Evolutionary conservation across 306 rosid species (phyloP), one percentile per base, ranked within the genome.

Genomic region (Styphnolobium japonicum): DNA sequence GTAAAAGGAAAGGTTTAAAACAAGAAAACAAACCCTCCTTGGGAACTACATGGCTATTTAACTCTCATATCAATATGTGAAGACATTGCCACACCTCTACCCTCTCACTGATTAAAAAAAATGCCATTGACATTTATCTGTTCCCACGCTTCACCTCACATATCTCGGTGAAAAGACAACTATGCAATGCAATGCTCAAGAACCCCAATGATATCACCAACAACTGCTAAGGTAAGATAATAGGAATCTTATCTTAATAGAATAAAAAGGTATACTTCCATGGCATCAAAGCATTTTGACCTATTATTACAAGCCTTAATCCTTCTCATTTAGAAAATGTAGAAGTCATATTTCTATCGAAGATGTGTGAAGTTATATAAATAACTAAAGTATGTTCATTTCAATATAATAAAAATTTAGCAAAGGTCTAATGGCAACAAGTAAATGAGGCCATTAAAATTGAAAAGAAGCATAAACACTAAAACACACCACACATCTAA

Each of bases 21-120:
- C 31, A 39, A n/a, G n/a, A n/a, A n/a, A n/a, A n/a, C n/a, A 31
- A 75, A 36, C 76, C 75, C 45, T 81, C 51, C 56, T 6, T 25
- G 72, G 52, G 64, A 33, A 71, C 68, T 16, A 76, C 2, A 46
- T 11, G n/a, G 10, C 33, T 60, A 60, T n/a, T n/a, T n/a, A n/a
- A n/a, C 2, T 18, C 37, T 61, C 25, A 2, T n/a, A 53, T 51
- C 22, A 11, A 11, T 31, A 37, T 22, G 15, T 36, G n/a, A 66
- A 77, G 45, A 8, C 73, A 64, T 25, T 45, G 34, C 3, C 60
- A 45, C 10, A n/a, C 33, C 77, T 10, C 52, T 19, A 21, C 36
- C 9, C 23, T 34, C 22, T 14, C 16, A 42, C 15, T 39, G 23
- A 25, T 23, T 22, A 56, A 57, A 14, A n/a, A 31, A 5, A 10